A percentile compares a stretch with the other conserved stretches of the same genome.
Evolutionary conservation across 106 monocot genomes (phyloP).

Genomic region (Dendrobium nobile): DNA sequence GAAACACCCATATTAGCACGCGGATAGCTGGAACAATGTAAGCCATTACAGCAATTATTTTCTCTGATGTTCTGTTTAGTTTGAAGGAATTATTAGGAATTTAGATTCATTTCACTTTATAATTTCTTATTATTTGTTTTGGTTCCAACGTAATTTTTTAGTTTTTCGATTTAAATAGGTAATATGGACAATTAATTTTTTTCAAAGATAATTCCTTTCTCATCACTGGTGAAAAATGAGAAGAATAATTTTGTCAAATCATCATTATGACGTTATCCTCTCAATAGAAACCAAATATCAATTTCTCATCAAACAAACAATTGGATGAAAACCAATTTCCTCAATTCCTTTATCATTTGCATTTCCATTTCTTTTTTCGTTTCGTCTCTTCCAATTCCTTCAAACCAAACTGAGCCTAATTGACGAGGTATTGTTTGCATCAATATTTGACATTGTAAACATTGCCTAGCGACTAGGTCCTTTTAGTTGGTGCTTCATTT

Average conservation of each 20-base stretch:
- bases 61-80: not conserved
- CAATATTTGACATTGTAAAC: not conserved
- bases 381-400: too few species aligned
- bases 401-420: not conserved
- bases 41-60: conserved; percentile 1
- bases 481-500: not conserved
- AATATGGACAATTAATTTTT: not conserved
- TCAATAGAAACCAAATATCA: too few species aligned
- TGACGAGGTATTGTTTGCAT: not conserved
- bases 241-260: too few species aligned
- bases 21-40: conserved; percentile 80
- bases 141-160: not conserved
- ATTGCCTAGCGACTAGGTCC: not conserved
- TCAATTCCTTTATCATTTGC: too few species aligned
- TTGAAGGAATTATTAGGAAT: too few species aligned
- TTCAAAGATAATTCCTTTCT: not conserved
- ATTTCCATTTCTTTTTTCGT: too few species aligned
- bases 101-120: too few species aligned
- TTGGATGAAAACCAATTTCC: too few species aligned
- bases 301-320: too few species aligned
- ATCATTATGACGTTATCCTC: too few species aligned
- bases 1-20: conserved; percentile 76
- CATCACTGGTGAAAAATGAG: too few species aligned
- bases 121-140: not conserved
- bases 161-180: not conserved